A percentile compares a stretch with the other conserved stretches of the same genome.
These are phyloP conservation scores for Scutellaria barbata DNA, from an alignment of 257 asterid genomes.

Conservation along the genomic window DNA sequence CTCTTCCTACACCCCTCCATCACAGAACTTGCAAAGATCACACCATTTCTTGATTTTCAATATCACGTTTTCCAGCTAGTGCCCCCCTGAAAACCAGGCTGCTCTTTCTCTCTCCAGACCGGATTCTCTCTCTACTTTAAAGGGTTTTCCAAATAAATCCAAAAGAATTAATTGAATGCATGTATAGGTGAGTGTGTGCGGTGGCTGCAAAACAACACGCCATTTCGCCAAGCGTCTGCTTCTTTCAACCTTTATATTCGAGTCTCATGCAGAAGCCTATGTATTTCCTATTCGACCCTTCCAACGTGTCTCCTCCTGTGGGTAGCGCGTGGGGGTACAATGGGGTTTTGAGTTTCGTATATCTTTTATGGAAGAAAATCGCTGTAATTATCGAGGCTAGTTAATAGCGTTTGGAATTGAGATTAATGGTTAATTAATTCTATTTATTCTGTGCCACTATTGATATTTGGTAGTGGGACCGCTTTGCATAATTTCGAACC, in stretches of 20 bases:
- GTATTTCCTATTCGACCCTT: constrained; percentile 36
- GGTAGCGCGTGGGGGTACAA: not conserved
- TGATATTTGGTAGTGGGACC: too few relatives aligned
- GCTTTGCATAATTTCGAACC: too few relatives aligned
- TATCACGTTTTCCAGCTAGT: not conserved
- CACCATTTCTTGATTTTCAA: constrained; percentile 1
- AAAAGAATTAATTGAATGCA: constrained; percentile 17
- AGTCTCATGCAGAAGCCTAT: constrained; percentile 60
- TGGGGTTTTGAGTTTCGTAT: too few relatives aligned
- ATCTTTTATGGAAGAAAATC: too few relatives aligned
- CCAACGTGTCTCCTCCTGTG: not conserved
- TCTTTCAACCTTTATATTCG: constrained; percentile 48
- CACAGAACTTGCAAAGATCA: not conserved
- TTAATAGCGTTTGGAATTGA: too few relatives aligned
- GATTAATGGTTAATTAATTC: too few relatives aligned
- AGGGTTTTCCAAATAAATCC: not conserved
- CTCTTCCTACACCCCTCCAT: constrained; percentile 41
- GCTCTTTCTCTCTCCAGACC: not conserved
- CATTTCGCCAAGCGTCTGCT: constrained; percentile 72
- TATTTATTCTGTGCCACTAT: too few relatives aligned
- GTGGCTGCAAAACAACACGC: constrained; percentile 56
- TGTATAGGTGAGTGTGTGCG: constrained; percentile 11
- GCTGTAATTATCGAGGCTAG: too few relatives aligned
- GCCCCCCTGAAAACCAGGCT: not conserved
- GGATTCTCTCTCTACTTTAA: not conserved